phyloP scores from a whole-genome alignment of 306 rosid species.

The Benincasa hispida region DNA sequence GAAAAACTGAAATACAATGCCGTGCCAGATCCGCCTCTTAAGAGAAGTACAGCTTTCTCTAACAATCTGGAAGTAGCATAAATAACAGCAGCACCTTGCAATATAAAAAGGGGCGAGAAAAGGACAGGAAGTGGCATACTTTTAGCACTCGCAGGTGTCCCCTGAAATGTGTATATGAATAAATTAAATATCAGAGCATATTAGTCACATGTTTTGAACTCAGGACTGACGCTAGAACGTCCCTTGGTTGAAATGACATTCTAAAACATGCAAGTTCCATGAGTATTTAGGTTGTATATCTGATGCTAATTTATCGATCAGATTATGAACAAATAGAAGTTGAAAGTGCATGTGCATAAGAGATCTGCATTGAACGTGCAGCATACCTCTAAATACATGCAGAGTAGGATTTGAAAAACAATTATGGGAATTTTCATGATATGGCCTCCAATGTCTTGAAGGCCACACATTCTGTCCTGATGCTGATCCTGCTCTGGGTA shows the following conservation, averaged over 20 bases:
- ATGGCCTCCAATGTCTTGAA: constrained; percentile 96
- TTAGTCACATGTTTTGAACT: background rate
- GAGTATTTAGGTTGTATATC: background rate
- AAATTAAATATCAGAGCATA: background rate
- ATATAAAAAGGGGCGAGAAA: constrained; percentile 71
- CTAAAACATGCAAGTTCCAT: background rate
- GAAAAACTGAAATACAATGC: constrained; percentile 70
- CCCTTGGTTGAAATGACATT: background rate
- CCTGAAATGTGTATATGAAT: constrained; percentile 38
- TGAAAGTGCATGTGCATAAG: background rate
- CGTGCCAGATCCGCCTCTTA: constrained; percentile 50
- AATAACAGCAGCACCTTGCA: constrained; percentile 76
- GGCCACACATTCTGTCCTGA: constrained; percentile 59
- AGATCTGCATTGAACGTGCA: background rate
- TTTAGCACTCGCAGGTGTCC: constrained; percentile 59
- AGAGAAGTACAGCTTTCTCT: constrained; percentile 63
- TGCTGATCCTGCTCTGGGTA: constrained; percentile 64
- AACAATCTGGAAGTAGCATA: constrained; percentile 57
- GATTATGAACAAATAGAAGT: background rate
- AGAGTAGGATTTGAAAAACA: constrained; percentile 80
- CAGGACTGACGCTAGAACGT: background rate
- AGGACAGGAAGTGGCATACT: constrained; percentile 56
- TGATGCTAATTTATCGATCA: background rate
- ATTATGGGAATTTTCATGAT: constrained; percentile 80
- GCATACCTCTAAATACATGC: constrained; percentile 83